Base-by-base conservation (phyloP, 2,329 filamentous ascomycete genomes). In the Alternaria gansuensis region DNA sequence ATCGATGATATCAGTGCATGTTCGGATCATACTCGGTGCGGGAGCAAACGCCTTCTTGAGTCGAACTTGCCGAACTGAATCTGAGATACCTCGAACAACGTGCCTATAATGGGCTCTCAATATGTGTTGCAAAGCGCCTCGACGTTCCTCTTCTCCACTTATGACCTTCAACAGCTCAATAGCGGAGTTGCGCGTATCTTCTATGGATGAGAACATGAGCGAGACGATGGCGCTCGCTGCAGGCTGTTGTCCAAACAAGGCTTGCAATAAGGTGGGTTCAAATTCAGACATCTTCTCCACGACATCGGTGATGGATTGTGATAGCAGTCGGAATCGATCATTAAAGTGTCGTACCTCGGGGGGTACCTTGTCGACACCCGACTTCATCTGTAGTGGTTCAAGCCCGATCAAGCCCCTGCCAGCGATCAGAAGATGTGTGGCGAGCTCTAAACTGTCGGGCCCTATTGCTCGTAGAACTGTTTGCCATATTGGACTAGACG, bases 121-220 rank as follows among this genome's bases (percentile, higher is more conserved):
- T n/a, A 89, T 76, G 67, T 88, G 82, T 43, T 83, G 83, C 13
- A 90, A 78, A 14, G 87, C 87, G 64, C 88, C 86, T 61, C 83
- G 79, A 55, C 87, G 81, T 59, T 82, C 84, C 52, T 84, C 84
- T 75, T 96, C 87, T 8, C 85, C 86, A 34, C 91, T 95, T 68
- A 94, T 86, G 34, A 87, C 87, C 77, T 97, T 97, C 64, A 98
- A 85, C 28, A 98, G 81, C 65, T 93, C 90, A 6, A 93, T 85
- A 1, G 91, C 89, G 14, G 91, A 90, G 73, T 93, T 89, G 61
- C 92, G 92, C 33, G 95, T 88, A 57, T 88, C 85, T 55, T 90
- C 82, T 66, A 96, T 89, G 14, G 92, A 91, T 41, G 93, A 93
- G 55, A 97, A 88, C 6, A 97, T 86, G 17, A 92, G 85, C 4